These are phyloP conservation scores for Sporothrix variecibatus DNA, from an alignment of 2,329 filamentous ascomycete species.

Conservation along the genomic window DNA sequence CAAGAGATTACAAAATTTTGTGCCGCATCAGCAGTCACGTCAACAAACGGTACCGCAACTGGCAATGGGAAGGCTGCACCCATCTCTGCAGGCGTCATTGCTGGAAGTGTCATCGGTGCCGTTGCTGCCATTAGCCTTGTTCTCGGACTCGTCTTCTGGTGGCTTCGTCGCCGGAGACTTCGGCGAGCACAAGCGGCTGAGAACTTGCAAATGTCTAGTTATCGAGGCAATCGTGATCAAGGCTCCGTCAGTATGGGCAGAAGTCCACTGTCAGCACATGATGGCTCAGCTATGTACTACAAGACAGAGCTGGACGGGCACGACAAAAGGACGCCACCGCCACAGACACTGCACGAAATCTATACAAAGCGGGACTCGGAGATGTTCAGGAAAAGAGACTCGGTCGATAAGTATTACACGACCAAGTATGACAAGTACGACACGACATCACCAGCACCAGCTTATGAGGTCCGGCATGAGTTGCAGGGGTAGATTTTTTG, in stretches of 20 bases:
- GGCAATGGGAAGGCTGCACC: not conserved
- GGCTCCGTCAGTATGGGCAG: not conserved
- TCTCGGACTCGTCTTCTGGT: not conserved
- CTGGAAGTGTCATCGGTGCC: not conserved
- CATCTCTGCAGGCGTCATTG: not conserved
- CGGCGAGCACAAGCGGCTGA: not conserved
- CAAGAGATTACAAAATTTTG: slow-evolving; percentile 3
- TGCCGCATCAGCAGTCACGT: not conserved
- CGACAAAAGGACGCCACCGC: not conserved
- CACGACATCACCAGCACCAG: not conserved
- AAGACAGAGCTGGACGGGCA: not conserved
- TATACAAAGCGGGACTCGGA: not conserved
- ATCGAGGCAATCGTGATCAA: not conserved
- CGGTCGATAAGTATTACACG: not conserved
- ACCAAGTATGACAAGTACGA: not conserved
- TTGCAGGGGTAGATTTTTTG: not conserved
- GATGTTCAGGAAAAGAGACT: not conserved
- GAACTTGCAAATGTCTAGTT: too few species aligned
- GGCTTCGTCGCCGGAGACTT: not conserved
- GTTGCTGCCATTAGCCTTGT: not conserved
- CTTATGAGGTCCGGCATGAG: not conserved
- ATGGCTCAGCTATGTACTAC: not conserved
- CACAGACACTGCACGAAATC: not conserved
- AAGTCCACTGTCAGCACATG: not conserved
- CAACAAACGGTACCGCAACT: not conserved